phyloP scores from a whole-genome alignment of 768 basidiomycete species.

The Strobilomyces dryophilus region DNA sequence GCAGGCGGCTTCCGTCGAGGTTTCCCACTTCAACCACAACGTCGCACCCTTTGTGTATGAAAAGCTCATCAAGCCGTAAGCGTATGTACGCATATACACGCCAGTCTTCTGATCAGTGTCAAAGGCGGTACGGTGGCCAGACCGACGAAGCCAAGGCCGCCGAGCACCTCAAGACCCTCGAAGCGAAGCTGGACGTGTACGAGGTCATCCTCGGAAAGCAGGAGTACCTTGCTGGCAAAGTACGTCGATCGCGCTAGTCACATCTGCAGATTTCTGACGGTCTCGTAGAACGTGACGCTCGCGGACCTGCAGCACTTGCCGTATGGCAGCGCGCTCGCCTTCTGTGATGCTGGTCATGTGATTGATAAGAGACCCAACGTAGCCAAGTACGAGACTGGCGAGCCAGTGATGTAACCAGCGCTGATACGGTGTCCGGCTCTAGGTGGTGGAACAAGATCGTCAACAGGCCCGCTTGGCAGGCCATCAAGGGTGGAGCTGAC shows the following conservation, averaged over 20 bases:
- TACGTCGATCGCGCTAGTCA: slow-evolving; percentile 21
- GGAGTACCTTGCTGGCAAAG: slow-evolving; percentile 55
- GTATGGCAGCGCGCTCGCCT: slow-evolving; percentile 32
- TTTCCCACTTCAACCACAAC: slow-evolving; percentile 43
- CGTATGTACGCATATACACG: background rate
- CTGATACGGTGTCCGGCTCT: slow-evolving; percentile 5
- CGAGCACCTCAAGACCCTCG: slow-evolving; percentile 18
- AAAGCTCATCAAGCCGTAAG: slow-evolving; percentile 50
- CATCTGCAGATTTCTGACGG: background rate
- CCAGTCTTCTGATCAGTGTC: background rate
- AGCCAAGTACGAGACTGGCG: slow-evolving; percentile 30
- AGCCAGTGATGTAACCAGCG: background rate
- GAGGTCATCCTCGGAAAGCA: slow-evolving; percentile 52
- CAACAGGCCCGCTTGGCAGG: slow-evolving; percentile 31
- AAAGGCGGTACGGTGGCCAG: slow-evolving; percentile 17
- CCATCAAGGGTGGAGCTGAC: background rate
- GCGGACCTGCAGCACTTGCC: slow-evolving; percentile 59
- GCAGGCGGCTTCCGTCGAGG: slow-evolving; percentile 43
- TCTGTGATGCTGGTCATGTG: slow-evolving; percentile 22
- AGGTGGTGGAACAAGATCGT: slow-evolving; percentile 54
- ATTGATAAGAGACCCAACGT: slow-evolving; percentile 38
- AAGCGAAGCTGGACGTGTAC: slow-evolving; percentile 44
- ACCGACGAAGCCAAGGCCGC: slow-evolving; percentile 20
- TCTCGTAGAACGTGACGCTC: slow-evolving; percentile 41
- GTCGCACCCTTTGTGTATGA: slow-evolving; percentile 41